Percentiles rank a stretch among this genome's conserved stretches.
Evolutionary conservation across 257 asterid genomes (phyloP).

Genomic region (Euphrasia confusa): DNA sequence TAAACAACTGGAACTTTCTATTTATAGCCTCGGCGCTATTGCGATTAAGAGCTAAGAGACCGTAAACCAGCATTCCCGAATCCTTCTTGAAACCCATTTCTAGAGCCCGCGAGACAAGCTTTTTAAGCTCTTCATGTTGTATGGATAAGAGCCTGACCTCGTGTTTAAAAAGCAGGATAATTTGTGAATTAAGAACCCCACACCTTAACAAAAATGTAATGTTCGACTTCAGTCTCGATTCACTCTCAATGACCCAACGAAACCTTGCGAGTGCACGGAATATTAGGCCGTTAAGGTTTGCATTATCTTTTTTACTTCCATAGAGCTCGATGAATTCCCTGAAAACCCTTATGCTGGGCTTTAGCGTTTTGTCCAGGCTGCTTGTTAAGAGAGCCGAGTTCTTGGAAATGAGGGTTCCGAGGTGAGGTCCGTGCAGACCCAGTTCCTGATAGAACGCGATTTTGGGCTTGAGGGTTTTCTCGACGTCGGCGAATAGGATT

Average conservation of each 20-base stretch:
- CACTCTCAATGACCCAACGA: not conserved
- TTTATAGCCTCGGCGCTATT: constrained; percentile 15
- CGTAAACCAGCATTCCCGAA: constrained; percentile 22
- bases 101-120: constrained; percentile 11
- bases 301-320: not conserved
- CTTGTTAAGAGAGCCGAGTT: constrained; percentile 23
- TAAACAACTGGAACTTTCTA: constrained; percentile 13
- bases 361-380: constrained; percentile 30
- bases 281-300: constrained; percentile 2
- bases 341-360: constrained; percentile 28
- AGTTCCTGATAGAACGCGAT: constrained; percentile 29
- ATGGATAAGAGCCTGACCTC: constrained; percentile 7
- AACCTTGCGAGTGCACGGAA: constrained; percentile 15
- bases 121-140: constrained; percentile 14
- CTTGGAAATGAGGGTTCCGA: constrained; percentile 29
- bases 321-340: constrained; percentile 24
- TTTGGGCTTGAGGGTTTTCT: constrained; percentile 35
- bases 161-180: constrained; percentile 17
- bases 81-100: constrained; percentile 18
- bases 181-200: constrained; percentile 22
- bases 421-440: constrained; percentile 27
- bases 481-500: constrained; percentile 27
- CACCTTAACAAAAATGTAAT: constrained; percentile 17
- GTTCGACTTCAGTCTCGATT: constrained; percentile 9
- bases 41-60: constrained; percentile 1